phyloP scores from a whole-genome alignment of 768 basidiomycete genomes.

The Xanthoconium stramineum region DNA sequence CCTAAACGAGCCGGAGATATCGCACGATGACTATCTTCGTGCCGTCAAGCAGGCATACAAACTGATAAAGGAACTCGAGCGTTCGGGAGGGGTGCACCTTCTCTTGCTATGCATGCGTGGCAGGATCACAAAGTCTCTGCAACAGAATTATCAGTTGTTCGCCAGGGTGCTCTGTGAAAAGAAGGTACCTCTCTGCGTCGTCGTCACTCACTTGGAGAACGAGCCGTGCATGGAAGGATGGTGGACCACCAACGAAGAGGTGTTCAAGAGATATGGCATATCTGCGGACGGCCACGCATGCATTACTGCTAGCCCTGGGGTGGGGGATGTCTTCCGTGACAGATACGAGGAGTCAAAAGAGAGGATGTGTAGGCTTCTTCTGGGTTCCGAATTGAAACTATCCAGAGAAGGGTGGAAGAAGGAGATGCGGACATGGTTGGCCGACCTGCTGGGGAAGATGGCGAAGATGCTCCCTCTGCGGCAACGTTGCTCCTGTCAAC shows the following conservation, averaged over 20 bases:
- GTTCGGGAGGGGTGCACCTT: conserved; percentile 35
- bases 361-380: conserved; percentile 19
- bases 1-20: conserved; percentile 27
- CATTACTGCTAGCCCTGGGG: conserved; percentile 34
- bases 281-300: conserved; percentile 36
- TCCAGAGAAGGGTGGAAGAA: conserved; percentile 13
- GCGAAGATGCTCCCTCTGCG: conserved; percentile 13
- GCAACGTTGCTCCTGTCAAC: not conserved
- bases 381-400: not conserved
- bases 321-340: conserved; percentile 16
- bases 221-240: conserved; percentile 34
- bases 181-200: conserved; percentile 37
- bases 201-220: conserved; percentile 39
- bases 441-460: conserved; percentile 20
- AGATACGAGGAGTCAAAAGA: conserved; percentile 32
- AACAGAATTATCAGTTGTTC: conserved; percentile 40
- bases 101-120: conserved; percentile 40
- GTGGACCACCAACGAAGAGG: conserved; percentile 36
- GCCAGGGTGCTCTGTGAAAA: conserved; percentile 37
- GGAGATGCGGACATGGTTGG: conserved; percentile 18
- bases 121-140: conserved; percentile 34
- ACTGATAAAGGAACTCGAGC: conserved; percentile 33
- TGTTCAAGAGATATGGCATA: conserved; percentile 32
- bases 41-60: conserved; percentile 30
- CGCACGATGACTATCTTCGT: conserved; percentile 16